Percentiles rank a stretch among this genome's conserved stretches.
phyloP scores from a whole-genome alignment of 345 rosid genomes.

The Sisymbrium irio region DNA sequence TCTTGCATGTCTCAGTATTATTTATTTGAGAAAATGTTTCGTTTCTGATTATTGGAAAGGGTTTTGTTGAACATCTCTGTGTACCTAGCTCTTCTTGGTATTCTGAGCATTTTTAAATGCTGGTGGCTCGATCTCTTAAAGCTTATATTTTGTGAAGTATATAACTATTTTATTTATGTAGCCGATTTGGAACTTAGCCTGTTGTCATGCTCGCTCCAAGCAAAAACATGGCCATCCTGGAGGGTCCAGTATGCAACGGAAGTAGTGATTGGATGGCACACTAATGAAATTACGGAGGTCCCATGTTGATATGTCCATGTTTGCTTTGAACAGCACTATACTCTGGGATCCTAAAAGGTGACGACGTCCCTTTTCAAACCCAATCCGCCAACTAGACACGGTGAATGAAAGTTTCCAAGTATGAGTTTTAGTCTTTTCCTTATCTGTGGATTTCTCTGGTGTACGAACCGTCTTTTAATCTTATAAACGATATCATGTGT shows the following conservation, averaged over 20 bases:
- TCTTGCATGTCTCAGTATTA: not conserved
- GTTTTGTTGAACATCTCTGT: not conserved
- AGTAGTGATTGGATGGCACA: slow-evolving; percentile 90
- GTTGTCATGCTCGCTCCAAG: slow-evolving; percentile 90
- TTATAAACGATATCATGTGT: not conserved
- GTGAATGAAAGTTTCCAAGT: slow-evolving; percentile 97
- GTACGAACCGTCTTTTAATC: not conserved
- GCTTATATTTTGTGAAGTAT: not conserved
- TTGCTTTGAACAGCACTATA: slow-evolving; percentile 91
- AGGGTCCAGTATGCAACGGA: slow-evolving; percentile 88
- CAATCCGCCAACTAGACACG: slow-evolving; percentile 69
- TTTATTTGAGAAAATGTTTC: not conserved
- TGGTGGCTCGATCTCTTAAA: not conserved
- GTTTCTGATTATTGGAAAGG: not conserved
- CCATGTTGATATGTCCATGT: slow-evolving; percentile 95
- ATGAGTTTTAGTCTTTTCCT: slow-evolving; percentile 11
- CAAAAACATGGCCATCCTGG: slow-evolving; percentile 82
- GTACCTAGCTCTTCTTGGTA: not conserved
- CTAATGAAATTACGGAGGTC: slow-evolving; percentile 88
- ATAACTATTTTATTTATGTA: slow-evolving; percentile 19
- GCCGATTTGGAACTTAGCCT: slow-evolving; percentile 95
- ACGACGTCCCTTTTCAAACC: slow-evolving; percentile 48
- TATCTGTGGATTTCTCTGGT: slow-evolving; percentile 2
- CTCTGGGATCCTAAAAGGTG: slow-evolving; percentile 91
- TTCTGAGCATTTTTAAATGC: not conserved